Percentiles rank a stretch among this genome's conserved stretches.
phyloP scores from a whole-genome alignment of 176 grass and related monocot species.

The Bromus sterilis region DNA sequence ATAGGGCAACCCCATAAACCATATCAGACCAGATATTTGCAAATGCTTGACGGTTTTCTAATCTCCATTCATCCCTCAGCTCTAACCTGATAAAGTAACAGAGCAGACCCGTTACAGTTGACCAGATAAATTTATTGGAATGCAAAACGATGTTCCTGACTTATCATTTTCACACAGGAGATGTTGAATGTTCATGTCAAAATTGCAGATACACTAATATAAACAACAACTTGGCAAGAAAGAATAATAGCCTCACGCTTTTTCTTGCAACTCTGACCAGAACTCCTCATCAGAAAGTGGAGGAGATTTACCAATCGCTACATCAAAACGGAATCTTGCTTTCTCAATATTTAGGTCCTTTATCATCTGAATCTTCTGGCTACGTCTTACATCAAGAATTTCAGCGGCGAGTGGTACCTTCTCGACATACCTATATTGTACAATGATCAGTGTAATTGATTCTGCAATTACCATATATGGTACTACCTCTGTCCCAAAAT shows the following conservation, averaged over 20 bases:
- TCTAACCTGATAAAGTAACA: slow-evolving; percentile 69
- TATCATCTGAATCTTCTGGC: slow-evolving; percentile 83
- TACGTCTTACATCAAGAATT: slow-evolving; percentile 85
- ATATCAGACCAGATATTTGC: slow-evolving; percentile 94
- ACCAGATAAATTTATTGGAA: slow-evolving; percentile 16
- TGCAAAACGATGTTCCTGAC: not conserved
- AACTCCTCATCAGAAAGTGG: slow-evolving; percentile 78
- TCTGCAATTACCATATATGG: slow-evolving; percentile 22
- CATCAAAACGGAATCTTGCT: slow-evolving; percentile 74
- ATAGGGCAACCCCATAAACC: slow-evolving; percentile 67
- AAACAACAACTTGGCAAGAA: slow-evolving; percentile 19
- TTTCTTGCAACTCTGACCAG: slow-evolving; percentile 67
- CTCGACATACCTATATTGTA: slow-evolving; percentile 73
- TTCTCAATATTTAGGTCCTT: slow-evolving; percentile 72
- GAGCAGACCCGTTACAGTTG: slow-evolving; percentile 21
- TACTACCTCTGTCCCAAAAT: too few species aligned
- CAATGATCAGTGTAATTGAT: slow-evolving; percentile 23
- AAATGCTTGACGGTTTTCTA: slow-evolving; percentile 89
- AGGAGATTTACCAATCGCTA: slow-evolving; percentile 89
- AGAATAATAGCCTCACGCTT: slow-evolving; percentile 57
- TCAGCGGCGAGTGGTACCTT: slow-evolving; percentile 84
- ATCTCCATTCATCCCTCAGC: slow-evolving; percentile 81
- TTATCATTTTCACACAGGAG: slow-evolving; percentile 5
- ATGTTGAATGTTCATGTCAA: slow-evolving; percentile 7
- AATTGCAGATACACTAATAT: slow-evolving; percentile 4